phyloP scores from a whole-genome alignment of 2,329 filamentous ascomycete genomes.

The Cyphellophora europaea region DNA sequence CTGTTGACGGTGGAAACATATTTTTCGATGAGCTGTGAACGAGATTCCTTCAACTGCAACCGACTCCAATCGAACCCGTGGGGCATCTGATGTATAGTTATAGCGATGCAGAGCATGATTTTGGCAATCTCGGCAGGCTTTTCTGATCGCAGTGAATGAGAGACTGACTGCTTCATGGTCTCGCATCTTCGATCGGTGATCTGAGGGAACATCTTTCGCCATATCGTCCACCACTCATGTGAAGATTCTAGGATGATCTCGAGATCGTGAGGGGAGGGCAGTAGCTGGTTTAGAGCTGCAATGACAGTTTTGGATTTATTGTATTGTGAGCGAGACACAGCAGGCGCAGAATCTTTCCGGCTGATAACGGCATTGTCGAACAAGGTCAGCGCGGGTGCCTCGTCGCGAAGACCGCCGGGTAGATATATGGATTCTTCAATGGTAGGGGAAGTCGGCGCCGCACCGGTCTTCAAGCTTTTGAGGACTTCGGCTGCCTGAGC shows the following conservation, averaged over 20 bases:
- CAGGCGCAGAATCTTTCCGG: conserved; percentile 21
- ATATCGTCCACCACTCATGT: conserved; percentile 23
- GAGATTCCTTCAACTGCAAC: conserved; percentile 28
- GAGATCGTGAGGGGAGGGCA: conserved; percentile 25
- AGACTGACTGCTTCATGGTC: conserved; percentile 26
- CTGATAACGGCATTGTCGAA: conserved; percentile 29
- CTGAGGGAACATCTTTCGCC: conserved; percentile 26
- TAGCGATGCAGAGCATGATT: conserved; percentile 33
- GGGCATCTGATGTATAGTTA: conserved; percentile 34
- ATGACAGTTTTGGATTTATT: conserved; percentile 19
- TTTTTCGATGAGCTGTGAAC: conserved; percentile 34
- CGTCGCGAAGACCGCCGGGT: conserved; percentile 22
- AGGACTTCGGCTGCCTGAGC: conserved; percentile 19
- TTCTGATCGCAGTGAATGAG: conserved; percentile 25
- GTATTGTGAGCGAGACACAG: conserved; percentile 19
- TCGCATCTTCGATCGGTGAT: conserved; percentile 19
- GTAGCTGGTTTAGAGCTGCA: conserved; percentile 23
- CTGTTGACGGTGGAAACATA: conserved; percentile 38
- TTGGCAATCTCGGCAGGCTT: conserved; percentile 30
- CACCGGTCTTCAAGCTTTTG: conserved; percentile 18
- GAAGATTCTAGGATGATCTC: conserved; percentile 23
- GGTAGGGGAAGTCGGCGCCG: conserved; percentile 2
- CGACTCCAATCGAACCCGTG: conserved; percentile 27
- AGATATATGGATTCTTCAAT: conserved; percentile 14
- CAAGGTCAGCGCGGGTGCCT: conserved; percentile 27